Base-by-base conservation (phyloP, 2,329 filamentous ascomycete genomes). In the Neoscytalidium dimidiatum region DNA sequence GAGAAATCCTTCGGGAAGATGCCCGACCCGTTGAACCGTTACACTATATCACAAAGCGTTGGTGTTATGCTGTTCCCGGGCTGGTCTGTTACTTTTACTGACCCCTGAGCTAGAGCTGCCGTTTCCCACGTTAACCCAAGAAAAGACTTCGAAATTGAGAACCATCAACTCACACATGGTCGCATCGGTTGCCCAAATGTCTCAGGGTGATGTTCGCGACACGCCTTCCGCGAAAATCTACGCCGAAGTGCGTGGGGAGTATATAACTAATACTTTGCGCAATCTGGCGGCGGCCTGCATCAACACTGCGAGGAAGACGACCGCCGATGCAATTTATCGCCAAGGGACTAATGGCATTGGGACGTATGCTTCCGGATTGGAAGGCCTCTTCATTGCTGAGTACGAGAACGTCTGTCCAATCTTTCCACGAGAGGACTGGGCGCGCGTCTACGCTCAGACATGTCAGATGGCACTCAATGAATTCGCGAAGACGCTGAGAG, bases 331-430 rank as follows among this genome's bases (percentile, higher is more conserved):
- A 2, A 86, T 96, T 9, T 99, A 99, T 77, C 88, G 89, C 66
- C 86, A 91, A 66, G 94, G 94, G 14, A 95, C 92, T 23, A 98
- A 95, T 76, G 94, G 93, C 4, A 96, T 99, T 66, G 89, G 90
- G 2, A 92, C 90, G 38, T 99, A 99, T 75, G 91, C 92, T 0
- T 89, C 90, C 72, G 92, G 90, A 0, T 88, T 99, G 79, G 92
- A 97, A 75, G 91, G 90, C 6, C 88, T 97, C 67, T 94, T 96
- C 69, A 79, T 91, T 28, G 88, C 94, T 11, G 95, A 99, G 77
- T 93, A 96, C 77, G 92, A 96, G 66, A 97, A 93, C 72, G 91
- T 98, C 52, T 92, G 90, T 73, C 90, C 88, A 67, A 88, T 99
- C 65, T 99, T 98, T 75, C 85, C 88, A 28, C 86, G 91, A 8